phyloP scores from a whole-genome alignment of 768 basidiomycete genomes.

The Rhizopogon vulgaris region DNA sequence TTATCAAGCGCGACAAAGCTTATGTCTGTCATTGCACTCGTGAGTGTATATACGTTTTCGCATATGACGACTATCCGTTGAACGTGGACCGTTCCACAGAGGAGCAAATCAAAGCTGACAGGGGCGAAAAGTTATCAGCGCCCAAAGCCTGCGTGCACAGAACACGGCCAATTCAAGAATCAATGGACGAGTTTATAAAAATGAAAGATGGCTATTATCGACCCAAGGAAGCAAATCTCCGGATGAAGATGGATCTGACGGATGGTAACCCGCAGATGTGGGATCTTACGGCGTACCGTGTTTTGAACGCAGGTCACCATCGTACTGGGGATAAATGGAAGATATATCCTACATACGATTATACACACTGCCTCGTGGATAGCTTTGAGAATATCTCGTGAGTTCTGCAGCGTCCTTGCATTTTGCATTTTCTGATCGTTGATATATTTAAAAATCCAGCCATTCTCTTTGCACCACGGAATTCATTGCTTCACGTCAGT shows the following conservation, averaged over 20 bases:
- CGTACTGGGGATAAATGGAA: constrained; percentile 91
- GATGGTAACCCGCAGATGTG: constrained; percentile 99
- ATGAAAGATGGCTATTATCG: constrained; percentile 91
- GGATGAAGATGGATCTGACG: constrained; percentile 95
- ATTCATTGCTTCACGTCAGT: constrained; percentile 92
- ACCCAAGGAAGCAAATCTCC: constrained; percentile 86
- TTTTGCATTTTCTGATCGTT: neutral
- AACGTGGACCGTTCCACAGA: constrained; percentile 38
- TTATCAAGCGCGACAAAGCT: constrained; percentile 86
- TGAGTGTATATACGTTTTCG: constrained; percentile 35
- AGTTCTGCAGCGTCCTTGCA: constrained; percentile 27
- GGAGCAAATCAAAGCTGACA: constrained; percentile 85
- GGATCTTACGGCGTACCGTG: constrained; percentile 96
- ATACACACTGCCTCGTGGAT: constrained; percentile 96
- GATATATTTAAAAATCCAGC: constrained; percentile 32
- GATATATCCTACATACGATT: constrained; percentile 98
- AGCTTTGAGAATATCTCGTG: constrained; percentile 99
- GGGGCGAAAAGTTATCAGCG: constrained; percentile 79
- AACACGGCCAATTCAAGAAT: constrained; percentile 79
- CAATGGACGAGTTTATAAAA: constrained; percentile 78
- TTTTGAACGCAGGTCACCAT: constrained; percentile 86
- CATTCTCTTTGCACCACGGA: constrained; percentile 97
- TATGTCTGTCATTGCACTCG: constrained; percentile 97
- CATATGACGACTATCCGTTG: constrained; percentile 2
- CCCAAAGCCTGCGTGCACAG: constrained; percentile 87